Evolutionary conservation across 2,329 filamentous ascomycete genomes (phyloP), one percentile per base, ranked within the genome.

Genomic region (Stylonectria norvegica): DNA sequence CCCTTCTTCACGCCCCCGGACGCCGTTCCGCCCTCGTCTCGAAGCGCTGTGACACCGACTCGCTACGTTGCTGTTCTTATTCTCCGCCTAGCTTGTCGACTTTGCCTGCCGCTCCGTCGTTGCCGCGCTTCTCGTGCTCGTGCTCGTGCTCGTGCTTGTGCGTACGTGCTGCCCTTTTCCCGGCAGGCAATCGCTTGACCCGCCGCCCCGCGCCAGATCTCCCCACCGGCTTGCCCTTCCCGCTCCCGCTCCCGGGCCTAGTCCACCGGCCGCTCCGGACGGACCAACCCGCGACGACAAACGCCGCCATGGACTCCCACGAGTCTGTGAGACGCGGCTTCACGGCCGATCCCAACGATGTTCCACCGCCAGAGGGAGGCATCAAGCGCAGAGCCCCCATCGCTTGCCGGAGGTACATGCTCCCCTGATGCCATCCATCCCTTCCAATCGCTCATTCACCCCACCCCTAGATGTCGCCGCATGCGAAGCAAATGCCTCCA

Each of bases 401-500:
- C 52, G 74, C 74, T 41, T 78, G 74, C 52, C 66, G 71, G 60
- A 72, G 72, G 73, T 76, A 59, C 47, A 64, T 57, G 17, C 22
- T 38, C 39, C 36, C 15, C 19, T n/a, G 23, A 32, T 14, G 23
- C n/a, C n/a, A n/a, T n/a, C n/a, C n/a, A 17, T 35, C 19, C 37
- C 22, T 18, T 8, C 14, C 31, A 36, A 33, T 41, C n/a, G 29
- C 35, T 43, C 31, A 36, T 20, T 36, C 25, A 32, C 5, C 15
- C 14, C n/a, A 20, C 33, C 15, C 32, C 20, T 37, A 75, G 73
- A 64, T 79, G 75, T 47, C 74, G 75, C 22, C 72, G 73, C 22
- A 72, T 78, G 66, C 70, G 75, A 44, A 76, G 72, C 56, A 79
- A 77, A 60, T 79, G 75, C 49, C 53, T 73, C 14, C 73, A 77